A percentile compares a stretch with the other conserved stretches of the same genome.
These are phyloP conservation scores for Cynara cardunculus DNA, from an alignment of 129 eudicot genomes.

Conservation along the genomic window DNA sequence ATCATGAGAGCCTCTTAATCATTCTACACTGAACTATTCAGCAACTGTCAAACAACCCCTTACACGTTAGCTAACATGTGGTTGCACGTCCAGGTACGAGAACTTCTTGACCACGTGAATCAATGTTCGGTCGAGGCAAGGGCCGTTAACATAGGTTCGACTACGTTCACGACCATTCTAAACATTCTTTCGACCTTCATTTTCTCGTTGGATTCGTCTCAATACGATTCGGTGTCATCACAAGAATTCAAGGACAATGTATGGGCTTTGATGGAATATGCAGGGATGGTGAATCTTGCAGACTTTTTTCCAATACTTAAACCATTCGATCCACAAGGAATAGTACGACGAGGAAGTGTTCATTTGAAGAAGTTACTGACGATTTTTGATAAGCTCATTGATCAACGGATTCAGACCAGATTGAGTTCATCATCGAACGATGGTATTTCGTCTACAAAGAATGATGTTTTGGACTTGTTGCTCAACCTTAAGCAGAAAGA, in stretches of 20 bases:
- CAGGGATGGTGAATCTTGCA: constrained; percentile 18
- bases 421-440: neutral
- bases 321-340: constrained; percentile 31
- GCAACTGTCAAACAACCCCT: no score
- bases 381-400: constrained; percentile 12
- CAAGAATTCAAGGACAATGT: constrained; percentile 25
- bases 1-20: no score
- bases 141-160: constrained; percentile 14
- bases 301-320: constrained; percentile 26
- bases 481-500: constrained; percentile 6
- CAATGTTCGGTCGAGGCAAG: neutral
- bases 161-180: constrained; percentile 16
- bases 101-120: constrained; percentile 17
- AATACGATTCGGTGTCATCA: neutral
- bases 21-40: no score
- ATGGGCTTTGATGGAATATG: constrained; percentile 10
- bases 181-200: constrained; percentile 15
- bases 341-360: neutral
- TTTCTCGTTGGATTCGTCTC: constrained; percentile 20
- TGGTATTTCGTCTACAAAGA: neutral
- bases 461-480: constrained; percentile 21
- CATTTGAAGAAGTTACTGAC: constrained; percentile 3
- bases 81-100: neutral
- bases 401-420: constrained; percentile 11
- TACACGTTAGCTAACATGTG: no score